Percentiles rank a stretch among this genome's conserved stretches.
phyloP scores from a whole-genome alignment of 306 rosid genomes.

The Arachis stenosperma region DNA sequence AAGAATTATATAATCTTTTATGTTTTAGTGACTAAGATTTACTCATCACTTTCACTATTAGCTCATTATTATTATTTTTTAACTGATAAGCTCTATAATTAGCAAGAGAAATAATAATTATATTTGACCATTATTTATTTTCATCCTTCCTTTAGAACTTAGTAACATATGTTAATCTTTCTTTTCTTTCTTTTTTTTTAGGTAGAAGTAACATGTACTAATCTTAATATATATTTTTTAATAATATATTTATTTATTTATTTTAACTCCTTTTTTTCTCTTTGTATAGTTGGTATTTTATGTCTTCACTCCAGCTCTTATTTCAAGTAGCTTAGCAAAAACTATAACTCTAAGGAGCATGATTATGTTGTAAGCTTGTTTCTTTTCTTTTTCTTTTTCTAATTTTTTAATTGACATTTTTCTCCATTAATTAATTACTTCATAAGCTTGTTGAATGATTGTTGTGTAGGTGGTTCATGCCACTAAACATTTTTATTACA shows the following conservation, averaged over 20 bases:
- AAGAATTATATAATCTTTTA: too few species aligned
- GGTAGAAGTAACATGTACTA: too few species aligned
- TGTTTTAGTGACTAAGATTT: too few species aligned
- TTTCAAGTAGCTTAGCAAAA: constrained; percentile 34
- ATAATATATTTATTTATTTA: too few species aligned
- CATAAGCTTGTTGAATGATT: neutral
- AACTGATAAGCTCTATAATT: neutral
- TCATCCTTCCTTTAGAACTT: neutral
- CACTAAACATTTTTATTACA: constrained; percentile 41
- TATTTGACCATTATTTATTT: neutral
- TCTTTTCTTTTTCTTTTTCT: neutral
- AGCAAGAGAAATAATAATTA: neutral
- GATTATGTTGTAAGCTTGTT: constrained; percentile 41
- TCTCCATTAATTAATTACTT: neutral
- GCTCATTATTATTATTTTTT: too few species aligned
- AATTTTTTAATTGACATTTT: neutral
- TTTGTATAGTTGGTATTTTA: constrained; percentile 41
- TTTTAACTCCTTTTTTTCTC: neutral
- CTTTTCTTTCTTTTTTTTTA: too few species aligned
- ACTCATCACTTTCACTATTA: neutral
- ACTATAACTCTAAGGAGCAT: constrained; percentile 37
- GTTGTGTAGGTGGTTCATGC: constrained; percentile 54
- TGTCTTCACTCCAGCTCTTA: constrained; percentile 45
- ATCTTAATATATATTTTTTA: too few species aligned
- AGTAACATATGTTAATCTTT: neutral